Percentiles rank a stretch among this genome's conserved stretches.
These are phyloP conservation scores for Candida nonsorbophila DNA, from an alignment of 805 yeast species.

Conservation along the genomic window DNA sequence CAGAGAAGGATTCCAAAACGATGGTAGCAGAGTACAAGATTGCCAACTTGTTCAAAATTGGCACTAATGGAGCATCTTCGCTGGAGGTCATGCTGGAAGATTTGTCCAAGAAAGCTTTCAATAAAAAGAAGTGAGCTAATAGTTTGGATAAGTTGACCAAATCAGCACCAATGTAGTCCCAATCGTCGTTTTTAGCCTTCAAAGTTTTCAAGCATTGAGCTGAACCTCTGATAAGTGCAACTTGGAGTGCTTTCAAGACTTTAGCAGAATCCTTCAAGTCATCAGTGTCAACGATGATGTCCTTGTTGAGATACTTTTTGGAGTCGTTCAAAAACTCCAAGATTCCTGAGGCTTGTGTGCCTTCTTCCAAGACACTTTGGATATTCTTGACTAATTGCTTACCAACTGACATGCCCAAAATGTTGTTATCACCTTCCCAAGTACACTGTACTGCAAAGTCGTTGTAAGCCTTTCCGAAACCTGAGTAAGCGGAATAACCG, in stretches of 20 bases:
- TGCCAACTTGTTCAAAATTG: slow-evolving; percentile 25
- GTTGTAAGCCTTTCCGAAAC: slow-evolving; percentile 39
- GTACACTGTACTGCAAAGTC: slow-evolving; percentile 46
- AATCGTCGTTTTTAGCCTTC: slow-evolving; percentile 19
- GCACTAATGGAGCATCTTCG: slow-evolving; percentile 18
- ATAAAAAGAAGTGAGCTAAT: slow-evolving; percentile 38
- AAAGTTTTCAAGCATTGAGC: slow-evolving; percentile 21
- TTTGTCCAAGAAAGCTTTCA: slow-evolving; percentile 24
- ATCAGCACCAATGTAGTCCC: slow-evolving; percentile 35
- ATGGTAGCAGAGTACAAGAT: slow-evolving; percentile 27
- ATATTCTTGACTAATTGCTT: slow-evolving; percentile 32
- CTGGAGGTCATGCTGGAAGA: slow-evolving; percentile 14
- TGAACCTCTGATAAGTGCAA: slow-evolving; percentile 31
- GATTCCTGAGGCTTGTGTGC: slow-evolving; percentile 29
- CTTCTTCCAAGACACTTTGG: slow-evolving; percentile 20
- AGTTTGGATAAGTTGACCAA: slow-evolving; percentile 37
- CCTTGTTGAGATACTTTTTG: slow-evolving; percentile 13
- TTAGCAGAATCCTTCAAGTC: slow-evolving; percentile 22
- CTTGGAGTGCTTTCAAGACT: slow-evolving; percentile 35
- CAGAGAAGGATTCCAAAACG: slow-evolving; percentile 28
- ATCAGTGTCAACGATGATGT: slow-evolving; percentile 23
- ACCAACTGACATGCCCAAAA: slow-evolving; percentile 39
- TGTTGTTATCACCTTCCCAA: slow-evolving; percentile 47
- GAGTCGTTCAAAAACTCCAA: slow-evolving; percentile 27
- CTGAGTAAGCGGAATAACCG: slow-evolving; percentile 41